Percentiles rank a stretch among this genome's conserved stretches.
Evolutionary conservation across 805 yeast genomes (phyloP).

Genomic region (Yarrowia bubula): DNA sequence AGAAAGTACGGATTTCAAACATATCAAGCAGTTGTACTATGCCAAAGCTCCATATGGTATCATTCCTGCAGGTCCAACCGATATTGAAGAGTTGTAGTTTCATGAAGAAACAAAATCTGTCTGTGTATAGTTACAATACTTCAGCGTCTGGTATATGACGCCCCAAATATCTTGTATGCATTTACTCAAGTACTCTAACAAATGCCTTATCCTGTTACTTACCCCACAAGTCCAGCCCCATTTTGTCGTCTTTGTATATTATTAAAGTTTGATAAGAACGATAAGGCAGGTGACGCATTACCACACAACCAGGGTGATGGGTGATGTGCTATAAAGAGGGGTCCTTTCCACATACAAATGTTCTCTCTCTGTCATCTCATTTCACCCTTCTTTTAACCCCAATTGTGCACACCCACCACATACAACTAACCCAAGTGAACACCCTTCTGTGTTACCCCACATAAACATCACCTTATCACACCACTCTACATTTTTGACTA

Average conservation of each 20-base stretch:
- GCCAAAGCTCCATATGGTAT: background rate
- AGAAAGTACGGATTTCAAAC: slow-evolving; percentile 80
- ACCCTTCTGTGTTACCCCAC: background rate
- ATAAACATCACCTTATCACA: background rate
- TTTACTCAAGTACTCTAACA: too few relatives aligned
- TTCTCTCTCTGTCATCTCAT: too few relatives aligned
- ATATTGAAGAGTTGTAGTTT: background rate
- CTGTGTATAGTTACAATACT: too few relatives aligned
- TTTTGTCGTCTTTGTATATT: too few relatives aligned
- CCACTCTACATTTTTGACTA: background rate
- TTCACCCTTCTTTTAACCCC: too few relatives aligned
- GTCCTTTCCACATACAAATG: too few relatives aligned
- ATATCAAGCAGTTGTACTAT: slow-evolving; percentile 57
- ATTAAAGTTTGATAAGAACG: background rate
- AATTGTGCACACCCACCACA: too few relatives aligned
- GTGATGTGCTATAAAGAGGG: background rate
- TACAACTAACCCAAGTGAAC: too few relatives aligned
- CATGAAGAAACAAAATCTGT: too few relatives aligned
- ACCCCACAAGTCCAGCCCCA: background rate
- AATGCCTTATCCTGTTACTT: too few relatives aligned
- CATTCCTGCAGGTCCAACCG: background rate
- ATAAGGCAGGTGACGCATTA: slow-evolving; percentile 5
- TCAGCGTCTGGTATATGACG: too few relatives aligned
- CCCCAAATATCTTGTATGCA: too few relatives aligned
- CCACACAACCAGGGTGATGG: background rate